A percentile compares a stretch with the other conserved stretches of the same genome.
phyloP scores from a whole-genome alignment of 106 monocot genomes.

The Chionographis japonica region DNA sequence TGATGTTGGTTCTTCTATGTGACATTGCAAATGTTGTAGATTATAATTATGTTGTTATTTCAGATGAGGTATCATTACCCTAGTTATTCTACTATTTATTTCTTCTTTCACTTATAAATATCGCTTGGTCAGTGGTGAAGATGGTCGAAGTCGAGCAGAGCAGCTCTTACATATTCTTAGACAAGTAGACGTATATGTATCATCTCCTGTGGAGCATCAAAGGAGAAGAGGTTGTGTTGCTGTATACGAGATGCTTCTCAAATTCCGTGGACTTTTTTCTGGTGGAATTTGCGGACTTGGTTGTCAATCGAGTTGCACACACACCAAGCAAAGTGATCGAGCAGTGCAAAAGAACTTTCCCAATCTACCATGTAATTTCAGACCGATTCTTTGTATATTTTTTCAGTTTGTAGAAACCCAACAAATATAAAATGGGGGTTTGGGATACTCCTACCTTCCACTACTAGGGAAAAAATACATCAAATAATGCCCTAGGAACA shows the following conservation, averaged over 20 bases:
- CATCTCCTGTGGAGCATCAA: conserved; percentile 83
- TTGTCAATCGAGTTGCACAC: conserved; percentile 37
- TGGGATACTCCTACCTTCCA: too few species aligned
- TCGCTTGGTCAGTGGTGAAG: conserved; percentile 74
- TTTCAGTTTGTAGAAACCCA: too few species aligned
- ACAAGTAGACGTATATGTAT: conserved; percentile 87
- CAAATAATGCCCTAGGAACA: too few species aligned
- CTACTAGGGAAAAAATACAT: too few species aligned
- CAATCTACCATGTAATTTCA: conserved; percentile 72
- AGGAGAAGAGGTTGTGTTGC: conserved; percentile 83
- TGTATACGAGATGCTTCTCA: conserved; percentile 74
- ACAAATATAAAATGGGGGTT: too few species aligned
- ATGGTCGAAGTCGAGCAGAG: conserved; percentile 94
- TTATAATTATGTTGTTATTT: background rate
- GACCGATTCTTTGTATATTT: background rate
- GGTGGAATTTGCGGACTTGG: conserved; percentile 71
- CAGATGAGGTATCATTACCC: too few species aligned
- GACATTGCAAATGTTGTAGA: too few species aligned
- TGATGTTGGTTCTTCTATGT: too few species aligned
- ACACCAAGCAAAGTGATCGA: conserved; percentile 38
- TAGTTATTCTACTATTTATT: background rate
- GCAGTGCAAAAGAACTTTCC: conserved; percentile 55
- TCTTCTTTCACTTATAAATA: background rate
- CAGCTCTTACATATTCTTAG: conserved; percentile 91
- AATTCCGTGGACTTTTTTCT: conserved; percentile 82